Evolutionary conservation across 2,329 filamentous ascomycete genomes (phyloP), one percentile per base, ranked within the genome.

Genomic region (Colletotrichum tanaceti): DNA sequence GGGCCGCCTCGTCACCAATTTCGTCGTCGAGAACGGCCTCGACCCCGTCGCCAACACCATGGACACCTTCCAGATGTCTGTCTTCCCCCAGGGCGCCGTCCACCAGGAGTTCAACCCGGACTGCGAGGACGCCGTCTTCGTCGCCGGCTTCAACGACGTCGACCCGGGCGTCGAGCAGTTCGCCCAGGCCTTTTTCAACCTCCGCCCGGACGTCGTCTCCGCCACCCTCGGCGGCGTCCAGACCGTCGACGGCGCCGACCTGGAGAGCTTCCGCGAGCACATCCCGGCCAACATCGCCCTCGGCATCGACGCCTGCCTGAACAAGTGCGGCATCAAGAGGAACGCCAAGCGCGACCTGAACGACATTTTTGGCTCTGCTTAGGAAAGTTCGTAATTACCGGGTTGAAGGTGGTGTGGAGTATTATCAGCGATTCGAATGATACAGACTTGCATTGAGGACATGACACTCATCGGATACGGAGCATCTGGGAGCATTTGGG

Each of bases 21-120:
- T 84, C 72, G 72, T 81, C 5, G 73, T 79, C 18, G 83, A 84
- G 73, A 83, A 83, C 71, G 79, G 80, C 18, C 79, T 78, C 18
- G 66, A 74, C 7, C 75, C 79, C 28, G 78, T 82, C 58, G 72
- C 71, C 58, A 71, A 71, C 69, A 79, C 76, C 44, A 73, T 85
- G 60, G 72, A 74, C 3, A 75, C 74, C 4, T 81, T 77, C 68
- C 79, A 84, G 69, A 84, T 84, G 79, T 77, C 80, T 14, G 79
- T 84, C 11, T 85, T 86, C 73, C 84, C 83, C 2, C 79, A 83
- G 71, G 85, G 85, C 5, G 79, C 81, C 3, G 77, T 85, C 11
- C 85, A 87, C 72, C 80, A 81, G 2, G 82, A 86, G 70, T 85
- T 83, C 74, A 87, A 87, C 74, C 83, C 84, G 2, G 79, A 83